Percentiles rank a stretch among this genome's conserved stretches.
Conservation (phyloP, 2,329 filamentous ascomycete genomes). For the Exophiala sp. region DNA sequence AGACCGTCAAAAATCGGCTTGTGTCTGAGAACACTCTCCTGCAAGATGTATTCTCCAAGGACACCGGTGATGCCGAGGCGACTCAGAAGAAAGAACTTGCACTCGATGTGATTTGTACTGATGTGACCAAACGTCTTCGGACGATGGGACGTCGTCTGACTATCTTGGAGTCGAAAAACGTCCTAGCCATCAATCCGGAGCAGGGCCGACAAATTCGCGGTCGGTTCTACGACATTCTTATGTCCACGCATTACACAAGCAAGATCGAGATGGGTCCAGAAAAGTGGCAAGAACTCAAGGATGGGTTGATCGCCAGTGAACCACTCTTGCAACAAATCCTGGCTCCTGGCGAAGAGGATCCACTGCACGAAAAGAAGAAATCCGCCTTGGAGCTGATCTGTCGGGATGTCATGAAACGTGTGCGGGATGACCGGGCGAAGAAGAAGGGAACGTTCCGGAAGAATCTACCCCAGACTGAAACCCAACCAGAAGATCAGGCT, state of each 20-base stretch:
- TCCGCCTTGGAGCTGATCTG: constrained; percentile 69
- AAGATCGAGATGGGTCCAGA: constrained; percentile 69
- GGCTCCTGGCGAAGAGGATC: constrained; percentile 49
- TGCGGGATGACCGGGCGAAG: constrained; percentile 64
- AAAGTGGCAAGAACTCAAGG: constrained; percentile 68
- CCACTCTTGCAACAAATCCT: constrained; percentile 56
- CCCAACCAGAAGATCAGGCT: constrained; percentile 43
- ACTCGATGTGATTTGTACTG: constrained; percentile 73
- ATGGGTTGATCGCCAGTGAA: constrained; percentile 61
- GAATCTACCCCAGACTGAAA: constrained; percentile 33
- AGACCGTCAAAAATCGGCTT: constrained; percentile 64
- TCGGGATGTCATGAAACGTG: constrained; percentile 72
- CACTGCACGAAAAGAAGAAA: constrained; percentile 53
- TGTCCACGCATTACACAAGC: constrained; percentile 64
- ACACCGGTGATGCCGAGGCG: constrained; percentile 49
- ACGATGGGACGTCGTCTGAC: constrained; percentile 63
- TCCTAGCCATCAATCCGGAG: constrained; percentile 65
- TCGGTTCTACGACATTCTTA: constrained; percentile 64
- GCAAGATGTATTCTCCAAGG: constrained; percentile 57
- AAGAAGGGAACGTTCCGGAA: constrained; percentile 36
- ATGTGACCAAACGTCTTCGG: constrained; percentile 77
- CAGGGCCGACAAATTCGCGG: constrained; percentile 64
- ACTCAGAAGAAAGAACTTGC: constrained; percentile 56
- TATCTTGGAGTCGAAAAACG: constrained; percentile 70
- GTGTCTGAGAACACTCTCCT: constrained; percentile 64